Conservation (phyloP, 371 early-diverging fungal species). For the Neoconidiobolus thromboides region DNA sequence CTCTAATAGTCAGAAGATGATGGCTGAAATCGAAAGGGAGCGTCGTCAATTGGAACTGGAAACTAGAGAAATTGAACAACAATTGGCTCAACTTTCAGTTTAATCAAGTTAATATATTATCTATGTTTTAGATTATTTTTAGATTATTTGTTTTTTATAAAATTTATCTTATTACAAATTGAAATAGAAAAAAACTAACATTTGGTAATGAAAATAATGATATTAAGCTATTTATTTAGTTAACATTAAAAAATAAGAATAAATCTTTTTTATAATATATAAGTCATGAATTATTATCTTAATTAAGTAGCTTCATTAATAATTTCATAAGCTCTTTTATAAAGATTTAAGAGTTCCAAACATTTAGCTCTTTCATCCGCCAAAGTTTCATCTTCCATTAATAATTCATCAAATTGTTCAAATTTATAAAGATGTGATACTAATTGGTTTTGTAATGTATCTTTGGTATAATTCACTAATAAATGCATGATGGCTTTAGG, state of each 20-base stretch:
- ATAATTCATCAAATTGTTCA: constrained; percentile 40
- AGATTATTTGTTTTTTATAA: too few relatives aligned
- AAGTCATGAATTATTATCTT: neutral
- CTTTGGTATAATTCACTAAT: constrained; percentile 54
- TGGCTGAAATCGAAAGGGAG: constrained; percentile 14
- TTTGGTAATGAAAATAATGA: too few relatives aligned
- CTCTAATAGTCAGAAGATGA: constrained; percentile 9
- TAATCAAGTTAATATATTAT: too few relatives aligned
- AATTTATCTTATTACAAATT: too few relatives aligned
- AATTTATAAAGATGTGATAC: constrained; percentile 69
- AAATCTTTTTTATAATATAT: too few relatives aligned
- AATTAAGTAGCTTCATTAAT: constrained; percentile 45
- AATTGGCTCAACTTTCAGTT: constrained; percentile 2
- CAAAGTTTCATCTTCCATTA: constrained; percentile 57
- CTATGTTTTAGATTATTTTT: too few relatives aligned
- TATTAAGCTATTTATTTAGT: too few relatives aligned
- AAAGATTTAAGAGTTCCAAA: constrained; percentile 53
- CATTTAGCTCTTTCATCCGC: constrained; percentile 57
- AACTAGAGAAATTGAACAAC: constrained; percentile 11
- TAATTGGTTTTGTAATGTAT: constrained; percentile 59
- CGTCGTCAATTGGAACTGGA: constrained; percentile 10
- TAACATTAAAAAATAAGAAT: too few relatives aligned
- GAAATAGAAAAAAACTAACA: too few relatives aligned
- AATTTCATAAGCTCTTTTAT: constrained; percentile 53
- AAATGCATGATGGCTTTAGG: constrained; percentile 87